Conservation (phyloP, 768 basidiomycete species). For the Amanita subjunquillea region DNA sequence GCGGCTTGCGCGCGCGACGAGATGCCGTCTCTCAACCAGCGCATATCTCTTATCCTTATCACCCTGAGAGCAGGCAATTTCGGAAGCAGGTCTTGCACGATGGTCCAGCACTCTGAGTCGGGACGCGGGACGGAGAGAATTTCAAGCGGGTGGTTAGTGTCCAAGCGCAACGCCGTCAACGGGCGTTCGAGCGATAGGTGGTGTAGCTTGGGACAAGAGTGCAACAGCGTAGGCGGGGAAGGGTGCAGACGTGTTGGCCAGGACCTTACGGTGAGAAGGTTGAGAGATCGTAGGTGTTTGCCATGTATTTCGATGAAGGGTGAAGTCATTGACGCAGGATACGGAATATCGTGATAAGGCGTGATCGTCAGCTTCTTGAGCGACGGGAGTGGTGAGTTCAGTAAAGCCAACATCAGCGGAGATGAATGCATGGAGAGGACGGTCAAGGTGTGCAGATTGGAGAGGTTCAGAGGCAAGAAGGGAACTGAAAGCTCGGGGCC, state of each 20-base stretch:
- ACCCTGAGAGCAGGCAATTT: slow-evolving; percentile 44
- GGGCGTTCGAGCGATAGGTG: slow-evolving; percentile 69
- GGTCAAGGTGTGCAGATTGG: slow-evolving; percentile 46
- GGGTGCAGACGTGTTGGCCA: slow-evolving; percentile 55
- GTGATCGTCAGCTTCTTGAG: slow-evolving; percentile 59
- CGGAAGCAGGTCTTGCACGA: slow-evolving; percentile 45
- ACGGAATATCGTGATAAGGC: slow-evolving; percentile 61
- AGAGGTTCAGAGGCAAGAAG: slow-evolving; percentile 41
- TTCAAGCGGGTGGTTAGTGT: slow-evolving; percentile 32
- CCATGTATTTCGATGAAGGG: slow-evolving; percentile 56
- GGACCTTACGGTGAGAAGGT: slow-evolving; percentile 58
- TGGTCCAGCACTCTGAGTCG: slow-evolving; percentile 41
- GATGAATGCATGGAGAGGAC: slow-evolving; percentile 61
- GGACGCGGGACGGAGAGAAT: slow-evolving; percentile 76
- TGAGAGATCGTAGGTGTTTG: slow-evolving; percentile 42
- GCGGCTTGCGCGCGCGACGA: slow-evolving; percentile 54
- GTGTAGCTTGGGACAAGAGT: slow-evolving; percentile 41
- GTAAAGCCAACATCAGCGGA: slow-evolving; percentile 48
- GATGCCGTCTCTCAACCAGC: slow-evolving; percentile 65
- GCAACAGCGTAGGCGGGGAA: slow-evolving; percentile 38
- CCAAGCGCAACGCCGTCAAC: slow-evolving; percentile 38
- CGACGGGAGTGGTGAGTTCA: slow-evolving; percentile 49
- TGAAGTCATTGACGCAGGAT: slow-evolving; percentile 45
- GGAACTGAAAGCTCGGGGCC: slow-evolving; percentile 17
- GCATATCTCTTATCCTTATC: slow-evolving; percentile 56